Percentiles rank a stretch among this genome's conserved stretches.
Conservation (phyloP, 257 asterid species). For the Hygrophila difformis region DNA sequence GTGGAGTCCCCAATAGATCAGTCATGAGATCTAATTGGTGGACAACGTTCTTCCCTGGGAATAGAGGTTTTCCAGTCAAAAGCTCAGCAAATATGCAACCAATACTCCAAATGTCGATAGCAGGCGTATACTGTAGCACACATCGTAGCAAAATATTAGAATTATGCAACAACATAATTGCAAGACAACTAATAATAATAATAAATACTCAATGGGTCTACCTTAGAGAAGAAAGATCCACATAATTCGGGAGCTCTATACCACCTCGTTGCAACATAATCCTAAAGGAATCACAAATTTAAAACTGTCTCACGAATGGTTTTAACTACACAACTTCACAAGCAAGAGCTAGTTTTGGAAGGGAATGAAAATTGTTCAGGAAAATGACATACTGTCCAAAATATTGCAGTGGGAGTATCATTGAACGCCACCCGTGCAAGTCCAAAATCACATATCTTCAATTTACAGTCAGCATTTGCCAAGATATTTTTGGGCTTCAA, state of each 20-base stretch:
- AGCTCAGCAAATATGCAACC: conserved; percentile 94
- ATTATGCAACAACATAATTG: neutral
- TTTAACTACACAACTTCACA: conserved; percentile 12
- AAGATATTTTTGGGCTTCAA: conserved; percentile 78
- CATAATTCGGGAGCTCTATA: conserved; percentile 48
- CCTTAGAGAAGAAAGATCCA: conserved; percentile 51
- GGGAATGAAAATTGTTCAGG: conserved; percentile 3
- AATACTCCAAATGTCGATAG: conserved; percentile 94
- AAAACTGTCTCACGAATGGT: conserved; percentile 5
- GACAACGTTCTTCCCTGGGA: conserved; percentile 93
- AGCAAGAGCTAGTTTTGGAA: conserved; percentile 1
- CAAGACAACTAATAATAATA: neutral
- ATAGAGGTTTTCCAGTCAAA: conserved; percentile 83
- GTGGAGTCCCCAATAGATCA: conserved; percentile 78
- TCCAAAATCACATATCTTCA: conserved; percentile 85
- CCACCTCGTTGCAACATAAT: conserved; percentile 52
- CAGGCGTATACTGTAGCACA: conserved; percentile 76
- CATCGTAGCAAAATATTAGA: conserved; percentile 12
- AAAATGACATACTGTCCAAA: conserved; percentile 66
- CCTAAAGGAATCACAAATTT: conserved; percentile 21
- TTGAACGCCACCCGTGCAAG: conserved; percentile 90
- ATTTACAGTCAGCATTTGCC: conserved; percentile 89
- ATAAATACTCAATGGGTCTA: neutral
- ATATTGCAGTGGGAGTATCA: conserved; percentile 87
- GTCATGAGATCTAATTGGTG: conserved; percentile 96